Evolutionary conservation across 2,329 filamentous ascomycete genomes (phyloP).

Genomic region (Colletotrichum sojae): DNA sequence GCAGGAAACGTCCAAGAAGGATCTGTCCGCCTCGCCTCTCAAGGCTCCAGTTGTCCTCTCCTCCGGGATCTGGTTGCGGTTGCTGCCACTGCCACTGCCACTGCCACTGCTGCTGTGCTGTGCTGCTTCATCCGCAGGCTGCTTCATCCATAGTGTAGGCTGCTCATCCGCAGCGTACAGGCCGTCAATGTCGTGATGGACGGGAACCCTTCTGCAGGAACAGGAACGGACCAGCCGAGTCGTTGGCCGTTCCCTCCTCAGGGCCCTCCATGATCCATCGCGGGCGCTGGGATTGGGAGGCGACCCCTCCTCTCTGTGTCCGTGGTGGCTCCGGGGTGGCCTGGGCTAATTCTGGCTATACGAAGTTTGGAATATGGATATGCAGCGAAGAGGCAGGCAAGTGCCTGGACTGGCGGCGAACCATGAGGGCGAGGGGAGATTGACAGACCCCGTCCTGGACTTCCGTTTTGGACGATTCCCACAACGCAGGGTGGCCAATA

Average conservation of each 20-base stretch:
- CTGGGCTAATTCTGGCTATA: conserved; percentile 40
- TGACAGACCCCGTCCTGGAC: conserved; percentile 34
- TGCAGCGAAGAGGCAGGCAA: conserved; percentile 34
- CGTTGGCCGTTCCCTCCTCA: conserved; percentile 24
- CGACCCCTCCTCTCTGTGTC: conserved; percentile 26
- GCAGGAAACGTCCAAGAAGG: conserved; percentile 34
- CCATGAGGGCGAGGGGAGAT: conserved; percentile 39
- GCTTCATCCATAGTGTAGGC: too few relatives aligned
- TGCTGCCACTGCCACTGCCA: too few relatives aligned
- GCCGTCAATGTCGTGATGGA: conserved; percentile 39
- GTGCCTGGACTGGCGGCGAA: conserved; percentile 37
- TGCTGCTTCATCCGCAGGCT: too few relatives aligned
- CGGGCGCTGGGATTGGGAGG: neutral
- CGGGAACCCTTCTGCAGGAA: conserved; percentile 37
- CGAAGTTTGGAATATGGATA: conserved; percentile 42
- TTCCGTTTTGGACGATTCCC: conserved; percentile 35
- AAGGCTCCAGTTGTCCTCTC: conserved; percentile 33
- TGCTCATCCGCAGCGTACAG: conserved; percentile 23
- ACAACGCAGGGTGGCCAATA: conserved; percentile 35
- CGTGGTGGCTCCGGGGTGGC: conserved; percentile 38
- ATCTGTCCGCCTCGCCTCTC: conserved; percentile 39
- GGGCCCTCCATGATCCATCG: conserved; percentile 14
- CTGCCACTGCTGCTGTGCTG: too few relatives aligned
- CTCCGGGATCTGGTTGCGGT: conserved; percentile 1
- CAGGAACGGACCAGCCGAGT: conserved; percentile 40